Evolutionary conservation across 495 filamentous ascomycete genomes (phyloP).

Genomic region (Elasticomyces elasticus): DNA sequence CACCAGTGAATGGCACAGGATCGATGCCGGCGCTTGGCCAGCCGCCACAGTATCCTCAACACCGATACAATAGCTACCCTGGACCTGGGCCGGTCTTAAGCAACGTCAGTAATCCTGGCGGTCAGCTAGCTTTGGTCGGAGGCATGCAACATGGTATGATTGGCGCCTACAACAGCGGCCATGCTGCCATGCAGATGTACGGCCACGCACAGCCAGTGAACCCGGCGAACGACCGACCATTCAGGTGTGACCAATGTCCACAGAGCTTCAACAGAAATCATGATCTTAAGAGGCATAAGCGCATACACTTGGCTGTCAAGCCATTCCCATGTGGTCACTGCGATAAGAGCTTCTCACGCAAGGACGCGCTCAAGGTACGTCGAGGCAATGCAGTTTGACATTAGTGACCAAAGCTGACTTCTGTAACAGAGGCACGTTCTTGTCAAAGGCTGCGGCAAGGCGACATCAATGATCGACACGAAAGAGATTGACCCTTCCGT

Average conservation of each 20-base stretch:
- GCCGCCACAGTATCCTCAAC: constrained; percentile 39
- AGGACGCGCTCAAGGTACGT: constrained; percentile 91
- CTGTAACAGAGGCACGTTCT: constrained; percentile 69
- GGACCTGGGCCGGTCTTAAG: constrained; percentile 65
- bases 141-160: constrained; percentile 44
- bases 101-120: constrained; percentile 62
- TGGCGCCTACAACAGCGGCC: constrained; percentile 47
- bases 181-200: constrained; percentile 46
- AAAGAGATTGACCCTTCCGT: constrained; percentile 29
- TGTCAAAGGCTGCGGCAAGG: constrained; percentile 81
- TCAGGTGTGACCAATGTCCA: constrained; percentile 86
- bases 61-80: constrained; percentile 40
- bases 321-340: constrained; percentile 86
- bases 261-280: constrained; percentile 96
- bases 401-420: constrained; percentile 25
- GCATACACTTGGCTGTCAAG: constrained; percentile 91
- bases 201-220: constrained; percentile 38
- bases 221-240: constrained; percentile 68
- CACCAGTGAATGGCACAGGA: constrained; percentile 42
- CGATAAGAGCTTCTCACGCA: constrained; percentile 93
- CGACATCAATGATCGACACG: constrained; percentile 22
- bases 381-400: constrained; percentile 1
- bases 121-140: constrained; percentile 58
- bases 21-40: constrained; percentile 39
- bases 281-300: constrained; percentile 89